Evolutionary conservation across 495 filamentous ascomycete species (phyloP), one percentile per base, ranked within the genome.

Genomic region (Talaromyces stipitatus): DNA sequence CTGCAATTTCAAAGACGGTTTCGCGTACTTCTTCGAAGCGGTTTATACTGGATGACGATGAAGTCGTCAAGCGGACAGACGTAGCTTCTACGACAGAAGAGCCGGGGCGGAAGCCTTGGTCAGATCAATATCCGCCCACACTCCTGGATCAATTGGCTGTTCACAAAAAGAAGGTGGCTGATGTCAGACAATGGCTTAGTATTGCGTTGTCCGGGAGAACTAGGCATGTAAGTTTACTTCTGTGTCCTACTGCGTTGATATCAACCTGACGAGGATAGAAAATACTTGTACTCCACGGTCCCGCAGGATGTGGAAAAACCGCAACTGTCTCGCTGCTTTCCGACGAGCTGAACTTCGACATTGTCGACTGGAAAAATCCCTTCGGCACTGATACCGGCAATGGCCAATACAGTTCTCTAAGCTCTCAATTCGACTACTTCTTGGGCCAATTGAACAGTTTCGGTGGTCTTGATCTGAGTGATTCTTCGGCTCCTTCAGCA

Each of bases 281-380:
- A 66, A 65, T 97, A 33, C 78, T 97, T 38, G 75, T 97, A 30
- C 71, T 99, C 11, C 95, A 90, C 65, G 95, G 95, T 12, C 83
- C 90, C n/a, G 91, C 95, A 18, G 95, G 95, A 10, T 85, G 86
- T 23, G 95, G 92, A 7, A 99, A 99, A 69, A 96, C 92, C 1
- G 88, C 91, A 7, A 92, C 92, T 0, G 64, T 97, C 23, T 82
- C 79, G 22, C 74, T 91, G 5, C 76, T 99, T 36, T 85, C 91
- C 2, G 79, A 83, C 54, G 79, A 83, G 12, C 68, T 97, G 68
- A 79, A 74, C 2, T 85, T 87, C 55, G 81, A 91, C 20, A 69
- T 97, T 10, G 68, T 90, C 23, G 95, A 99, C 71, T 99, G 95
- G 95, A 86, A 82, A 61, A 96, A 92, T 70, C 94, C 92, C 0